Conservation (phyloP, 1,284 basidiomycete species). For the Boletus semigastroideus region DNA sequence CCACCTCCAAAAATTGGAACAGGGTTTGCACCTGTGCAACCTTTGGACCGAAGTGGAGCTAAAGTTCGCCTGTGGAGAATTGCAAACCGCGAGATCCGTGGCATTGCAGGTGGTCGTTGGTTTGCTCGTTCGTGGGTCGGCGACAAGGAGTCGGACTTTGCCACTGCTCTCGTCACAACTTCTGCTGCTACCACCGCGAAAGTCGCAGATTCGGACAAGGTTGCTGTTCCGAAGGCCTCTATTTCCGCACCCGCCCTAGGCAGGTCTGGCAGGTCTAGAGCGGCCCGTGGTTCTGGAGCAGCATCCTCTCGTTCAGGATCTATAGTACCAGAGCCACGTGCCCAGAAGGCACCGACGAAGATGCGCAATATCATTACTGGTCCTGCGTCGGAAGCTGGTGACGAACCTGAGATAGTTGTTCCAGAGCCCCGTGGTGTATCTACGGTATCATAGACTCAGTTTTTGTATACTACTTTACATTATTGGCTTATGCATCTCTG, state of each 20-base stretch:
- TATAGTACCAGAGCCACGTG: constrained; percentile 42
- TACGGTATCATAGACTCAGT: constrained; percentile 17
- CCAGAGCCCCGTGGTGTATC: constrained; percentile 22
- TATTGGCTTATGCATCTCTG: constrained; percentile 1
- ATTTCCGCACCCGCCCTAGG: constrained; percentile 40
- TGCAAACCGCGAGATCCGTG: constrained; percentile 71
- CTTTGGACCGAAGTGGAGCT: constrained; percentile 60
- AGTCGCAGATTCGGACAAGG: constrained; percentile 35
- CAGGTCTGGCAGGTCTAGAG: constrained; percentile 42
- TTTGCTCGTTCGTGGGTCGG: constrained; percentile 73
- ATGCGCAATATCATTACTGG: constrained; percentile 53
- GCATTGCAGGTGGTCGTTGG: constrained; percentile 79
- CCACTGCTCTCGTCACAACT: constrained; percentile 33
- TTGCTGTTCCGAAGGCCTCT: constrained; percentile 36
- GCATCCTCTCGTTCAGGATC: constrained; percentile 56
- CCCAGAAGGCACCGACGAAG: constrained; percentile 51
- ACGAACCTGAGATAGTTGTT: constrained; percentile 38
- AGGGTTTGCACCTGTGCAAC: constrained; percentile 63
- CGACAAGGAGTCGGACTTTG: constrained; percentile 71
- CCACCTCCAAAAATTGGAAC: constrained; percentile 70
- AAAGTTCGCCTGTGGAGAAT: constrained; percentile 68
- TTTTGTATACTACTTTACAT: constrained; percentile 8
- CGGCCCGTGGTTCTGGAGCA: constrained; percentile 35
- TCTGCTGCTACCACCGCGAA: constrained; percentile 26
- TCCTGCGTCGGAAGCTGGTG: constrained; percentile 44